Base-by-base conservation (phyloP, 768 basidiomycete genomes). In the Tephrocybe sp. region DNA sequence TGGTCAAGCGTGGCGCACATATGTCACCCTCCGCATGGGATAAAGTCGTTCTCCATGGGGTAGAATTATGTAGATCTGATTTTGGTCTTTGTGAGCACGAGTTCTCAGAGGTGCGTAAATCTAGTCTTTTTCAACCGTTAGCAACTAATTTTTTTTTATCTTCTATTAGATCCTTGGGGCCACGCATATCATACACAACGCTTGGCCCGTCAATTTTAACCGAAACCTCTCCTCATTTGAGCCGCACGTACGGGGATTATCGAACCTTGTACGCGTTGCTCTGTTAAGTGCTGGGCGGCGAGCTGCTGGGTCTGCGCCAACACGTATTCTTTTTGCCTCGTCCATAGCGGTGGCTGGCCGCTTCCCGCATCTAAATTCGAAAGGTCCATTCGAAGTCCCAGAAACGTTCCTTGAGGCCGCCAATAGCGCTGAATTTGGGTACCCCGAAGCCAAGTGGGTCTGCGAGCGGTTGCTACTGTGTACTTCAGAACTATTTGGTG, bases 161-260 rank as follows among this genome's bases (percentile, higher is more conserved):
- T 19, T 9, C n/a, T 49, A 12, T 18, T n/a, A 66, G 62, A 52
- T 69, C 6, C 54, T 60, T 15, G 35, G 47, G 7, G 60, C 61
- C 11, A 69, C 65, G 1, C 64, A 69, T 38, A 62, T 70, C 53
- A 62, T 64, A 47, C 53, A 70, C 37, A 67, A 65, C 16, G 75
- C 75, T 5, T 78, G 76, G 76, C 70, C 69, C 1, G 68, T 77
- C 38, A 69, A 78, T 42, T 76, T 75, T 50, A 76, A 70, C 44
- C 46, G 72, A 27, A 60, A 60, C 3, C 59, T 78, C 9, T 60
- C 69, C 5, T 76, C 76, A 1, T 74, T 77, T 44, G 74, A 75
- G 28, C 67, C 70, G 4, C 74, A 64, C 44, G 62, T 78, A 11
- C 64, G 60, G 30, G 68, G 60, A 1, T 53, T 70, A 4, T 63